phyloP scores from a whole-genome alignment of 192 early-diverging fungal genomes.

The Entomortierella chlamydospora region DNA sequence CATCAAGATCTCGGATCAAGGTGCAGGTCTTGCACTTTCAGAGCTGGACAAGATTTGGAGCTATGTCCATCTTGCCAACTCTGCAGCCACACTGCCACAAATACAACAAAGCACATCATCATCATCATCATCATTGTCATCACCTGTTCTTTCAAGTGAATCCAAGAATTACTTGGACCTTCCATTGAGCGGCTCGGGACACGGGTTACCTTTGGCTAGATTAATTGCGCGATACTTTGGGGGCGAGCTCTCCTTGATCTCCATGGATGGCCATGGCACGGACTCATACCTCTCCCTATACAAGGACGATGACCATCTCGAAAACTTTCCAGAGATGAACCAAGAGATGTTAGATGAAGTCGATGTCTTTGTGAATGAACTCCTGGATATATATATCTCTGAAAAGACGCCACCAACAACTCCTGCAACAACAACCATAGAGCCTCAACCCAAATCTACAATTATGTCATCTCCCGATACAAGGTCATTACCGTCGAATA shows the following conservation, averaged over 20 bases:
- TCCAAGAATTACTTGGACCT: constrained; percentile 37
- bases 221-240: constrained; percentile 73
- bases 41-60: constrained; percentile 69
- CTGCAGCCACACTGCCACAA: background rate
- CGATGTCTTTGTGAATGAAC: constrained; percentile 44
- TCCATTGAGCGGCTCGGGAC: constrained; percentile 27
- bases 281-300: constrained; percentile 66
- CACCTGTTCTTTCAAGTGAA: constrained; percentile 7
- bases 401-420: background rate
- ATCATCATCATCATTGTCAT: background rate
- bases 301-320: constrained; percentile 48
- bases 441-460: background rate
- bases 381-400: constrained; percentile 15
- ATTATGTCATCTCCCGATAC: background rate
- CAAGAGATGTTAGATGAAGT: constrained; percentile 42
- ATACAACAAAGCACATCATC: background rate
- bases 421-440: background rate
- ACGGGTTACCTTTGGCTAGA: constrained; percentile 64
- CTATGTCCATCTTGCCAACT: constrained; percentile 55
- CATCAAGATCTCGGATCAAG: constrained; percentile 73
- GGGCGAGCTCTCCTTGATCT: constrained; percentile 70
- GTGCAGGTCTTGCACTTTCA: constrained; percentile 69
- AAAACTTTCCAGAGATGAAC: constrained; percentile 52
- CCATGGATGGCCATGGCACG: constrained; percentile 76
- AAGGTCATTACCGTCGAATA: background rate